Percentiles rank a stretch among this genome's conserved stretches.
Conservation (phyloP, 106 monocot species). For the Chionographis japonica region DNA sequence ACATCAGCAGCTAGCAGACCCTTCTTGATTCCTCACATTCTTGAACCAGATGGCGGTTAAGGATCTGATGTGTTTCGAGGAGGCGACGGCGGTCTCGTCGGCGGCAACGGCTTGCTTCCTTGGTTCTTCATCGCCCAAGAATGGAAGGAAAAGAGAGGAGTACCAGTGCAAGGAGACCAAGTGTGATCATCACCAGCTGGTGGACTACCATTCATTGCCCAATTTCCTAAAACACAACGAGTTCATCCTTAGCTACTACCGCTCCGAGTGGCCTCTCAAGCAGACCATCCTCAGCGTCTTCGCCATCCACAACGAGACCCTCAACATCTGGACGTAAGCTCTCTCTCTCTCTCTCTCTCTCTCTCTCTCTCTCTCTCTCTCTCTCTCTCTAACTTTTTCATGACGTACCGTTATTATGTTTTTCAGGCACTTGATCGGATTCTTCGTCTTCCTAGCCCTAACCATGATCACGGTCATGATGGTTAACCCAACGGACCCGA, state of each 20-base stretch:
- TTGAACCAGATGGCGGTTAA: no score
- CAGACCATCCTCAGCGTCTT: conserved; percentile 64
- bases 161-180: neutral
- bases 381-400: no score
- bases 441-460: neutral
- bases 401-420: no score
- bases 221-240: conserved; percentile 73
- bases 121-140: no score
- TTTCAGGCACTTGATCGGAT: conserved; percentile 6
- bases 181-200: conserved; percentile 24
- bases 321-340: conserved; percentile 84
- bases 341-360: neutral
- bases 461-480: no score
- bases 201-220: conserved; percentile 50
- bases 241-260: conserved; percentile 60
- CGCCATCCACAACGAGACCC: conserved; percentile 79
- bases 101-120: no score
- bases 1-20: no score
- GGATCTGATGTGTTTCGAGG: no score
- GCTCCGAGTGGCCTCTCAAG: conserved; percentile 71
- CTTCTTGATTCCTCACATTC: no score
- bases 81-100: no score
- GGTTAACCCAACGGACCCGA: no score
- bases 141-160: conserved; percentile 4
- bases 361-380: no score